These are phyloP conservation scores for Candida tropicalis DNA, from an alignment of 1,139 yeast species.

Conservation along the genomic window DNA sequence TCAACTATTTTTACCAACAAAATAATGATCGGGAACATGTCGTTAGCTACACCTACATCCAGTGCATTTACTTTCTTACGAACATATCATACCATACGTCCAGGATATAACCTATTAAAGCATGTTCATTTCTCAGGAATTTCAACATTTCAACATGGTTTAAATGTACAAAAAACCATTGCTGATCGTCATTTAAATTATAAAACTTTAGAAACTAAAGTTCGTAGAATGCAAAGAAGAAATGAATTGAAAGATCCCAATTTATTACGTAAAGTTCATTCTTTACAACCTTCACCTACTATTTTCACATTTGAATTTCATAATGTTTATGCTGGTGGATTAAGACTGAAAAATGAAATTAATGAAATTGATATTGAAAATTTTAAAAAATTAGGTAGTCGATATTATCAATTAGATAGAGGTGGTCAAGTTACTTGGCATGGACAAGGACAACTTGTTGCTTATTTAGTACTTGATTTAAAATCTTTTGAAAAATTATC, in stretches of 20 bases:
- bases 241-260: slow-evolving; percentile 18
- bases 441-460: slow-evolving; percentile 92
- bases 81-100: slow-evolving; percentile 33
- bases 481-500: slow-evolving; percentile 59
- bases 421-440: slow-evolving; percentile 99
- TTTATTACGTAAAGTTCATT: slow-evolving; percentile 33
- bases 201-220: slow-evolving; percentile 55
- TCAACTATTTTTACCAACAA: no score
- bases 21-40: no score
- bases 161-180: slow-evolving; percentile 60
- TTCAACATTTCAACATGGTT: slow-evolving; percentile 60
- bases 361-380: slow-evolving; percentile 36
- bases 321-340: slow-evolving; percentile 88
- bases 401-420: slow-evolving; percentile 72
- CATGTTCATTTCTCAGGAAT: slow-evolving; percentile 66
- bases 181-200: slow-evolving; percentile 64
- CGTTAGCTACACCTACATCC: no score
- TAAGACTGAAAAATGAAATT: slow-evolving; percentile 62
- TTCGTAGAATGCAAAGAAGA: slow-evolving; percentile 10
- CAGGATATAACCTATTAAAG: slow-evolving; percentile 44
- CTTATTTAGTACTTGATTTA: slow-evolving; percentile 80
- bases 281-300: slow-evolving; percentile 62
- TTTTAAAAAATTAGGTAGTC: slow-evolving; percentile 37
- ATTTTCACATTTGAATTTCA: slow-evolving; percentile 79
- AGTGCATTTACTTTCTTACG: background rate